Evolutionary conservation across 139 green algal species (phyloP).

Genomic region (Mychonastes homosphaera): DNA sequence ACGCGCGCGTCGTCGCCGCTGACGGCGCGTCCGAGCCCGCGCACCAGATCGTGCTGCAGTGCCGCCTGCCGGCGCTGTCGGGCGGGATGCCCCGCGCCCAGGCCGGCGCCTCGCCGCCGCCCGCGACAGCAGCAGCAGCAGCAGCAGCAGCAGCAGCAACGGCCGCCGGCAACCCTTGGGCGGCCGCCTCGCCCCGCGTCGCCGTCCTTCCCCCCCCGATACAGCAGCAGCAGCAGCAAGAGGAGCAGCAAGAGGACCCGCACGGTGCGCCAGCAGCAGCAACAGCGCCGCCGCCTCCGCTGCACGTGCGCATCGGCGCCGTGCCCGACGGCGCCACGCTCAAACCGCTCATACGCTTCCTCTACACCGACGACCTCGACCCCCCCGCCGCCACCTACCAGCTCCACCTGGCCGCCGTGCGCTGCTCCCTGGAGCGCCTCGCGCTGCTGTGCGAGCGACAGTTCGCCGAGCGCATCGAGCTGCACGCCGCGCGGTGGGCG

Average conservation of each 20-base stretch:
- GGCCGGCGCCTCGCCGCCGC: too few species aligned
- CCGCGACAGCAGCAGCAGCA: too few species aligned
- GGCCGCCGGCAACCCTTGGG: too few species aligned
- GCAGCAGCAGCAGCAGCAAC: too few species aligned
- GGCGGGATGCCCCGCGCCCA: too few species aligned
- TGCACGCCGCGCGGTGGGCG: conserved; percentile 9
- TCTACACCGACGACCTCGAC: conserved; percentile 16
- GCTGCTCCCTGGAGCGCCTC: conserved; percentile 9
- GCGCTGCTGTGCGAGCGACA: conserved; percentile 9
- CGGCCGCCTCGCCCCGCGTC: too few species aligned
- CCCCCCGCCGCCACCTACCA: conserved; percentile 2
- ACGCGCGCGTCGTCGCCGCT: conserved; percentile 6
- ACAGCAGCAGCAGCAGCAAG: background rate
- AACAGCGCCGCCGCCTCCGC: background rate
- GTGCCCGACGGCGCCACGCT: conserved; percentile 8
- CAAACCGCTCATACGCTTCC: conserved; percentile 6
- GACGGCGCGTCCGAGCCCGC: conserved; percentile 12
- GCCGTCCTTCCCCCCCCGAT: too few species aligned
- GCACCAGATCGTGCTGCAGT: conserved; percentile 19
- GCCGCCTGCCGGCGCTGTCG: conserved; percentile 17
- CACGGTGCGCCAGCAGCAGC: conserved; percentile 1
- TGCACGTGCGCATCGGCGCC: conserved; percentile 11
- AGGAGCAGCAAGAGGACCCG: background rate
- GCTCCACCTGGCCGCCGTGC: conserved; percentile 10
- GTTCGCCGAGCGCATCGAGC: conserved; percentile 16